phyloP scores from a whole-genome alignment of 31 red algal genomes.

The Porphyra umbilicalis region DNA sequence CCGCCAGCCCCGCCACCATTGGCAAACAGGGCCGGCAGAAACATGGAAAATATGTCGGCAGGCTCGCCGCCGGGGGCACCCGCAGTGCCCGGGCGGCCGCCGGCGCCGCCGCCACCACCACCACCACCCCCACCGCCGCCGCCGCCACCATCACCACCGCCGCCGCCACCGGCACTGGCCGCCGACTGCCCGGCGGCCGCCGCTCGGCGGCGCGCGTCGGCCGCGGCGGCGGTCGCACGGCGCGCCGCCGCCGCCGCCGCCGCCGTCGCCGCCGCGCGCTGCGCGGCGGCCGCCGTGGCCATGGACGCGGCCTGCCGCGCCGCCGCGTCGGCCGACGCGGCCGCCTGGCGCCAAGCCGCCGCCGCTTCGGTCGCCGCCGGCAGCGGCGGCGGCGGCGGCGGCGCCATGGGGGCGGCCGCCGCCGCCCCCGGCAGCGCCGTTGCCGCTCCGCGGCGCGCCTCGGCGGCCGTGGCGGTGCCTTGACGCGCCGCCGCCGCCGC shows the following conservation, averaged over 20 bases:
- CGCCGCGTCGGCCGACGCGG: too few relatives aligned
- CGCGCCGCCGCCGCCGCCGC: neutral
- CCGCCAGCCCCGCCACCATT: too few relatives aligned
- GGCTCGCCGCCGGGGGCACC: too few relatives aligned
- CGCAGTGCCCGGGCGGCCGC: too few relatives aligned
- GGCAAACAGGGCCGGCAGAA: too few relatives aligned
- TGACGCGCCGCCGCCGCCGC: neutral
- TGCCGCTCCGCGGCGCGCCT: neutral
- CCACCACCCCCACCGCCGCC: neutral
- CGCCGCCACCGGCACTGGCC: neutral
- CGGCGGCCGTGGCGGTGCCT: neutral
- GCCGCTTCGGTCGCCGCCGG: neutral
- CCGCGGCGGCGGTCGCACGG: neutral
- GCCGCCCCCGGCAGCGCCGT: neutral
- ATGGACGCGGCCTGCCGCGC: neutral
- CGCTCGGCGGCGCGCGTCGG: neutral
- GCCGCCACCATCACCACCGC: neutral
- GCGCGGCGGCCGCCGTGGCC: neutral
- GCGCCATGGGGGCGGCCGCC: too few relatives aligned
- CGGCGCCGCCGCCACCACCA: neutral
- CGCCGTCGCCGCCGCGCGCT: neutral
- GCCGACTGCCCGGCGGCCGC: neutral
- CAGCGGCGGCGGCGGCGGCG: neutral
- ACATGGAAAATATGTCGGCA: too few relatives aligned
- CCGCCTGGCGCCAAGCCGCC: neutral